These are phyloP conservation scores for Cryptococcus wingfieldii DNA, from an alignment of 1,284 basidiomycete species.

Conservation along the genomic window DNA sequence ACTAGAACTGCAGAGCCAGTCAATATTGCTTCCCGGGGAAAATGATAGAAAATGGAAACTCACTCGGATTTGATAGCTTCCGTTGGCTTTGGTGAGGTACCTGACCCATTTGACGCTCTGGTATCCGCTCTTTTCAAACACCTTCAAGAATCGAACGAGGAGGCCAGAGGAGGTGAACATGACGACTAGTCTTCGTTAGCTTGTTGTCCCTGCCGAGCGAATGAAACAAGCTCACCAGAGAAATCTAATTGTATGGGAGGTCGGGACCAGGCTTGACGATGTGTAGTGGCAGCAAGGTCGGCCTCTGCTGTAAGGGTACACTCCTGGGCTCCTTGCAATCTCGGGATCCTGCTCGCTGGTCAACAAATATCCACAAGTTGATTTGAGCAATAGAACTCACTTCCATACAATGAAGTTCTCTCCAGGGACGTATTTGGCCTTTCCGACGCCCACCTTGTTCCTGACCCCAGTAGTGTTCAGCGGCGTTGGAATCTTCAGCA, in stretches of 20 bases:
- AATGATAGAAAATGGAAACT: constrained; percentile 5
- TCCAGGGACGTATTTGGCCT: constrained; percentile 93
- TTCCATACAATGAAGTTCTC: constrained; percentile 98
- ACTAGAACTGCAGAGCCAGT: not conserved
- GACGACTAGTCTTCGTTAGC: constrained; percentile 63
- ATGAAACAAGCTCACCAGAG: constrained; percentile 37
- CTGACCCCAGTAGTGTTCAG: constrained; percentile 88
- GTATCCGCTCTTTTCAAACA: constrained; percentile 94
- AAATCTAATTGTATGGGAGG: constrained; percentile 98
- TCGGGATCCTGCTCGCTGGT: constrained; percentile 64
- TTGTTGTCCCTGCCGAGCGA: not conserved
- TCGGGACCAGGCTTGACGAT: constrained; percentile 89
- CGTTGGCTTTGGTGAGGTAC: constrained; percentile 43
- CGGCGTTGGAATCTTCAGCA: constrained; percentile 91
- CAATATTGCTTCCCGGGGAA: not conserved
- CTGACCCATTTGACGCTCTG: constrained; percentile 89
- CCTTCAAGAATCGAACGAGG: constrained; percentile 94
- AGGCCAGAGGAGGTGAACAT: constrained; percentile 98
- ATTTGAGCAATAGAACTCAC: constrained; percentile 55
- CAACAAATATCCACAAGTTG: not conserved
- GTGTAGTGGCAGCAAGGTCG: constrained; percentile 76
- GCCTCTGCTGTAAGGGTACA: constrained; percentile 80
- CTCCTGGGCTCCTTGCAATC: constrained; percentile 89
- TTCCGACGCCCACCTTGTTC: constrained; percentile 84
- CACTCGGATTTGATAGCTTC: constrained; percentile 45